Percentiles rank a stretch among this genome's conserved stretches.
phyloP scores from a whole-genome alignment of 2,329 filamentous ascomycete species.

The Simplicillium aogashimaense region DNA sequence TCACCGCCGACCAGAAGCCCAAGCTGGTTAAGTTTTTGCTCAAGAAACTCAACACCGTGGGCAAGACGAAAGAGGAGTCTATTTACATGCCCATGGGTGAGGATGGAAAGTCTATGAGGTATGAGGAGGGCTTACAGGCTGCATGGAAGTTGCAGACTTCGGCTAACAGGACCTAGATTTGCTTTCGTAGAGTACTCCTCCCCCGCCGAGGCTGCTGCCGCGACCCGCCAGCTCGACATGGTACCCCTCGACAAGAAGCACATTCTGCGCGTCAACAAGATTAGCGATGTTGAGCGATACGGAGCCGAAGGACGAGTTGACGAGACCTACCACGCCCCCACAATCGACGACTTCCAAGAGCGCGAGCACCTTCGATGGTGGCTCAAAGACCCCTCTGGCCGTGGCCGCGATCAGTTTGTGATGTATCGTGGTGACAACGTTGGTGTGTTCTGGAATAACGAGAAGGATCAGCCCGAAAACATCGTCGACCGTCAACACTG shows the following conservation, averaged over 20 bases:
- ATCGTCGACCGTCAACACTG: constrained; percentile 90
- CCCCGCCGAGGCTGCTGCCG: constrained; percentile 78
- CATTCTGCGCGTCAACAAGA: constrained; percentile 91
- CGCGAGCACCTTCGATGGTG: constrained; percentile 92
- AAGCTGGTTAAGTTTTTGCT: constrained; percentile 95
- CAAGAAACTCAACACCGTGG: constrained; percentile 82
- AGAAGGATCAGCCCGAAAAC: constrained; percentile 78
- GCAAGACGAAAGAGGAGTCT: constrained; percentile 74
- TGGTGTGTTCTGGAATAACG: constrained; percentile 97
- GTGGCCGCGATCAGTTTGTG: constrained; percentile 88
- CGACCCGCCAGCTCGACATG: constrained; percentile 79
- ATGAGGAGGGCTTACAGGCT: constrained; percentile 18
- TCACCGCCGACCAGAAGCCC: constrained; percentile 81
- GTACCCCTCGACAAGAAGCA: constrained; percentile 94
- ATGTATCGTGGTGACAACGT: constrained; percentile 90
- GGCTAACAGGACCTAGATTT: constrained; percentile 46
- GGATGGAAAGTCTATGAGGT: constrained; percentile 79
- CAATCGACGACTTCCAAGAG: constrained; percentile 83
- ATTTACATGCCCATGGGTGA: constrained; percentile 93
- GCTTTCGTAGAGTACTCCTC: constrained; percentile 96
- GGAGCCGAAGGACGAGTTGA: constrained; percentile 89
- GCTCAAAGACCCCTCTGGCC: constrained; percentile 68
- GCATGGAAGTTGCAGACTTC: not conserved
- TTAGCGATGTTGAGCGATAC: constrained; percentile 95
- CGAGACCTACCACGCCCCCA: constrained; percentile 76